A percentile compares a stretch with the other conserved stretches of the same genome.
Conservation (phyloP, 2,329 filamentous ascomycete genomes). For the Ciborinia camelliae region DNA sequence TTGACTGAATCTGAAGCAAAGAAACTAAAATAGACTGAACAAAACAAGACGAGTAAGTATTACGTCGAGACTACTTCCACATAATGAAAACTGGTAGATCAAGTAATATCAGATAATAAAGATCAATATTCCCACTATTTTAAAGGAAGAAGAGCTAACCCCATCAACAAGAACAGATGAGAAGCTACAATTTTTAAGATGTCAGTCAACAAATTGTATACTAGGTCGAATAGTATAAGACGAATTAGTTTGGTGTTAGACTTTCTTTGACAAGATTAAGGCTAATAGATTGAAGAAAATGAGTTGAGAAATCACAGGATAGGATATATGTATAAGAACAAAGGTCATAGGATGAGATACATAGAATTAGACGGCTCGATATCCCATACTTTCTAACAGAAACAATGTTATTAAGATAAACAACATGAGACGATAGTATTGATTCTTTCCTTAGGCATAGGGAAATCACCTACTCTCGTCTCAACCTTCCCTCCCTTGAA, state of each 20-base stretch:
- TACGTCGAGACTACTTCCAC: no score
- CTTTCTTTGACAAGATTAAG: not conserved
- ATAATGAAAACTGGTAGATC: no score
- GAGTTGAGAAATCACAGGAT: not conserved
- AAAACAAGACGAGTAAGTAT: no score
- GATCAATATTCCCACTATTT: not conserved
- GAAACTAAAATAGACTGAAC: no score
- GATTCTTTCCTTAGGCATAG: not conserved
- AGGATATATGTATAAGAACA: accelerated
- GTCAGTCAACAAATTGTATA: not conserved
- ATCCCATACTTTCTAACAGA: no score
- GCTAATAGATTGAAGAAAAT: not conserved
- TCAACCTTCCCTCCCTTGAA: no score
- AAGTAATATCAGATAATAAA: not conserved
- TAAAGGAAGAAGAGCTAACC: no score
- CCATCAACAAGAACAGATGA: accelerated
- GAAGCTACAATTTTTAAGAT: not conserved
- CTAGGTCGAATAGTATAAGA: accelerated
- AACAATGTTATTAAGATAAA: not conserved
- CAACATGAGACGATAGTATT: not conserved
- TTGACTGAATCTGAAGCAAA: no score
- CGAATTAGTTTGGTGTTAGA: accelerated
- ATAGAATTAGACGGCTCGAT: no score
- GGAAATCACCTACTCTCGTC: not conserved
- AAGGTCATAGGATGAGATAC: not conserved